These are phyloP conservation scores for Trichophaea hybrida DNA, from an alignment of 2,329 filamentous ascomycete genomes.

Conservation along the genomic window DNA sequence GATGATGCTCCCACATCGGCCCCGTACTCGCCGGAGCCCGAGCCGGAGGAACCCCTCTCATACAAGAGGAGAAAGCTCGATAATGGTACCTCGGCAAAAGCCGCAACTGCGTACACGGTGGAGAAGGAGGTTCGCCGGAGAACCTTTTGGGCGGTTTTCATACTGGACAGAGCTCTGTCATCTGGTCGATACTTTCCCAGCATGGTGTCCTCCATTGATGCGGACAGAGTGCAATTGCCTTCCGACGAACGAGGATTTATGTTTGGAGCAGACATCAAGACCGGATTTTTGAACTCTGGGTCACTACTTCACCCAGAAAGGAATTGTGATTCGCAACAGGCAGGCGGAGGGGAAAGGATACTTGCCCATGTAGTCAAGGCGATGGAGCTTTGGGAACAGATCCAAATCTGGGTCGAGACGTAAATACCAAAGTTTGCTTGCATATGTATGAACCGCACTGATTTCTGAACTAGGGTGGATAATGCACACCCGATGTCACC, in stretches of 20 bases:
- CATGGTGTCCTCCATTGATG: slow-evolving; percentile 16
- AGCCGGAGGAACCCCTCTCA: slow-evolving; percentile 24
- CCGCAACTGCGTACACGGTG: slow-evolving; percentile 27
- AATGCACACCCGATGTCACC: background rate
- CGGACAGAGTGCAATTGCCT: slow-evolving; percentile 42
- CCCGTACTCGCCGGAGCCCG: slow-evolving; percentile 23
- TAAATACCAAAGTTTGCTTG: background rate
- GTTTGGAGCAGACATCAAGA: slow-evolving; percentile 44
- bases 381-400: slow-evolving; percentile 36
- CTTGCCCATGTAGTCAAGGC: slow-evolving; percentile 36
- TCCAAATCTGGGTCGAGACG: slow-evolving; percentile 37
- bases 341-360: slow-evolving; percentile 35
- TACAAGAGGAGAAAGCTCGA: slow-evolving; percentile 26
- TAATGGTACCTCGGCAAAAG: slow-evolving; percentile 5
- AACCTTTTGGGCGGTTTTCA: slow-evolving; percentile 61
- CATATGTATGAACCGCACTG: background rate
- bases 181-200: slow-evolving; percentile 37
- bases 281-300: slow-evolving; percentile 35
- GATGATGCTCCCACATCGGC: slow-evolving; percentile 25
- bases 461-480: background rate
- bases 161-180: slow-evolving; percentile 55
- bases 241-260: slow-evolving; percentile 53
- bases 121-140: slow-evolving; percentile 50
- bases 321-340: slow-evolving; percentile 31
- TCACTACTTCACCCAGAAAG: slow-evolving; percentile 31